These are phyloP conservation scores for Mycena floridula DNA, from an alignment of 768 basidiomycete species.

Conservation along the genomic window DNA sequence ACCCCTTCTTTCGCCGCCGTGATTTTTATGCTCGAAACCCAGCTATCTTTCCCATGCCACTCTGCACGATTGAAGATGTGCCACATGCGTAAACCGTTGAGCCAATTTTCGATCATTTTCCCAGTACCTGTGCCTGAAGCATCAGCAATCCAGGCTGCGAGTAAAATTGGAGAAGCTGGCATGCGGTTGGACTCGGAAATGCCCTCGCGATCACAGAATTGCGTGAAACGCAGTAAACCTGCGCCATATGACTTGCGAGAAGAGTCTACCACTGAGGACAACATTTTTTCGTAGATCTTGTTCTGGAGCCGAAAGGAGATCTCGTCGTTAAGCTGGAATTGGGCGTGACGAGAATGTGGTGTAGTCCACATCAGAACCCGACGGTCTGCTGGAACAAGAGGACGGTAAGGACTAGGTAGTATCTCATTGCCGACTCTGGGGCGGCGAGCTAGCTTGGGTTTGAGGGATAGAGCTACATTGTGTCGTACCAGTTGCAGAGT, in stretches of 20 bases:
- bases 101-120: too few species aligned
- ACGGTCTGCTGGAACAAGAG: conserved; percentile 4
- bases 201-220: too few species aligned
- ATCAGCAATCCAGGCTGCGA: too few species aligned
- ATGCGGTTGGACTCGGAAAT: conserved; percentile 16
- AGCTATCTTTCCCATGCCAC: too few species aligned
- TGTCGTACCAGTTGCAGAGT: background rate
- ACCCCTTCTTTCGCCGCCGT: too few species aligned
- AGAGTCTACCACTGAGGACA: background rate
- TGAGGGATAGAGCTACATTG: conserved; percentile 1
- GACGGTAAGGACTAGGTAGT: conserved; percentile 1
- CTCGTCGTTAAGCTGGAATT: background rate
- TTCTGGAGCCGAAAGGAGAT: background rate
- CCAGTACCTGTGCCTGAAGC: too few species aligned
- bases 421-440: background rate
- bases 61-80: conserved; percentile 7
- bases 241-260: conserved; percentile 18
- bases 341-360: too few species aligned
- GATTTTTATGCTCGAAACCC: conserved; percentile 2
- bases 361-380: conserved; percentile 5
- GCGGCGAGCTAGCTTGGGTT: background rate
- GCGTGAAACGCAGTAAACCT: conserved; percentile 18
- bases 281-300: background rate
- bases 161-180: too few species aligned
- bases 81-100: conserved; percentile 9